Base-by-base conservation (phyloP, 495 filamentous ascomycete species). In the Aspergillus sparsus region DNA sequence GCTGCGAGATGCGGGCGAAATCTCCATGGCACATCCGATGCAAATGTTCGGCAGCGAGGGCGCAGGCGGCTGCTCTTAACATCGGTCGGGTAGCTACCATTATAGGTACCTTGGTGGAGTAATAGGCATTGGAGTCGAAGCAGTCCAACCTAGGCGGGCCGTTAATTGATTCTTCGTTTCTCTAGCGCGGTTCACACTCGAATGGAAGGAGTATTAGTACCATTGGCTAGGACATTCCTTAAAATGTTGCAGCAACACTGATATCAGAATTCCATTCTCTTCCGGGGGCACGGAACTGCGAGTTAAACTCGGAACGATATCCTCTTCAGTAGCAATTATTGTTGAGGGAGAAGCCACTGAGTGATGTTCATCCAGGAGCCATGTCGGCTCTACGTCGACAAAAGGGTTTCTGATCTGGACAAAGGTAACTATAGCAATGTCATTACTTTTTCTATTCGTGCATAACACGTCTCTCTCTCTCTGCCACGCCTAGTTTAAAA, bases 141-240 rank as follows among this genome's bases (percentile, higher is more conserved):
- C 63, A 54, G 46, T 68, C 66, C 66, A 68, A 61, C 66, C 66
- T 68, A n/a, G n/a, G n/a, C n/a, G n/a, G n/a, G n/a, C n/a, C n/a
- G n/a, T n/a, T n/a, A n/a, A n/a, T n/a, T n/a, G n/a, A n/a, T n/a
- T 41, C 13, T 8, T 41, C 37, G 13, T 41, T 41, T 8, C 13
- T 41, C 9, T 8, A 8, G 13, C 37, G 13, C 9, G 37, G 1
- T 41, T 41, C 13, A 41, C 9, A 13, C 9, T 41, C 1, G 13
- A 41, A 41, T 13, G 9, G 37, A 13, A 41, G 37, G 37, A 9
- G 9, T 8, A 41, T 41, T 9, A 8, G 13, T 3, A 41, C 37
- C 1, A 41, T 13, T 41, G 37, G 37, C 37, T 3, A 9, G 37
- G 37, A 1, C 37, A 8, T 41, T 41, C 9, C 13, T 41, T 41